These are phyloP conservation scores for Phytophthora pseudosyringae DNA, from an alignment of 352 stramenopile species.

Conservation along the genomic window DNA sequence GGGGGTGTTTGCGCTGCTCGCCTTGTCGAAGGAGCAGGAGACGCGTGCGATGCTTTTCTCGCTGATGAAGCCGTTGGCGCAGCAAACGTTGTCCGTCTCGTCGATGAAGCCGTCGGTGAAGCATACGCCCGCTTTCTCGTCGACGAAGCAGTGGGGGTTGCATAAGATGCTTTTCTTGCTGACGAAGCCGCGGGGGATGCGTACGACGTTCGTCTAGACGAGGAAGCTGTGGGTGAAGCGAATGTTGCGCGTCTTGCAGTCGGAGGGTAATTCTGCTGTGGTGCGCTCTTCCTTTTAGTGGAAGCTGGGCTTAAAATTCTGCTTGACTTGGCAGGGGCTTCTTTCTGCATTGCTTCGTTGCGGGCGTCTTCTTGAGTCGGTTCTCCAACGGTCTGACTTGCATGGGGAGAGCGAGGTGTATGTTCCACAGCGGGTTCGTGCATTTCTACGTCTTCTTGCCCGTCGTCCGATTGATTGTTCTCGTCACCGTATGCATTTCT, in stretches of 20 bases:
- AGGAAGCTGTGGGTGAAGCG: slow-evolving; percentile 17
- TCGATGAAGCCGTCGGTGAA: slow-evolving; percentile 13
- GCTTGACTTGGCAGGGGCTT: neutral
- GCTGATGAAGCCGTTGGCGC: slow-evolving; percentile 25
- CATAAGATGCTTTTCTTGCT: slow-evolving; percentile 14
- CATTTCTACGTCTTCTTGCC: slow-evolving; percentile 29
- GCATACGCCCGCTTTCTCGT: slow-evolving; percentile 16
- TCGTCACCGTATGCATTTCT: slow-evolving; percentile 14
- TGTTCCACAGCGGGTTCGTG: slow-evolving; percentile 10
- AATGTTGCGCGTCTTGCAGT: slow-evolving; percentile 9
- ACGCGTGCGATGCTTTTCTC: slow-evolving; percentile 19
- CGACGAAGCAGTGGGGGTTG: slow-evolving; percentile 18
- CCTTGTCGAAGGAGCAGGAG: slow-evolving; percentile 8
- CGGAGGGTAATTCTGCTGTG: neutral
- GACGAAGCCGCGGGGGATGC: slow-evolving; percentile 14
- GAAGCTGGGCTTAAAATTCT: slow-evolving; percentile 7
- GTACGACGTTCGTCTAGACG: slow-evolving; percentile 11
- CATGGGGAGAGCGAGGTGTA: neutral
- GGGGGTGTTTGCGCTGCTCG: slow-evolving; percentile 14
- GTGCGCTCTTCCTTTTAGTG: slow-evolving; percentile 2
- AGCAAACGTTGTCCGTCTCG: slow-evolving; percentile 23
- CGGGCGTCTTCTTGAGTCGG: slow-evolving; percentile 14
- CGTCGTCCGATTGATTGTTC: neutral
- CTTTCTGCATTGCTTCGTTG: slow-evolving; percentile 1
- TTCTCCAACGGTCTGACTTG: slow-evolving; percentile 15